A percentile compares a stretch with the other conserved stretches of the same genome.
phyloP scores from a whole-genome alignment of 2,329 filamentous ascomycete species.

The Phaeosphaeria sp. region DNA sequence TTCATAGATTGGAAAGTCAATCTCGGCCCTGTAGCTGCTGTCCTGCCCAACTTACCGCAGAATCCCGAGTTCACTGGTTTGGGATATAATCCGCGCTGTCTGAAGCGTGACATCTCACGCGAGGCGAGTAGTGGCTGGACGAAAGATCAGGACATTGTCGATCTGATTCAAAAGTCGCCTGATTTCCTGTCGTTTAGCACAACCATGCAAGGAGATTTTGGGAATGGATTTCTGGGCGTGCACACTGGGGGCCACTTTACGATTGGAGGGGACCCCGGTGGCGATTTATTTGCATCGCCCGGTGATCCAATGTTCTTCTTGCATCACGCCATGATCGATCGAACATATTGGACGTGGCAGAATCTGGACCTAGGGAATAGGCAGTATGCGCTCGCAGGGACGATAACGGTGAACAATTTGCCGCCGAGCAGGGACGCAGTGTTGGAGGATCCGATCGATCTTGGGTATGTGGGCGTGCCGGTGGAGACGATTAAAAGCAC shows the following conservation, averaged over 20 bases:
- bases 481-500: conserved; percentile 44
- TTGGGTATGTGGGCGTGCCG: conserved; percentile 45
- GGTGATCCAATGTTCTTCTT: conserved; percentile 56
- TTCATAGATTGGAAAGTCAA: conserved; percentile 57
- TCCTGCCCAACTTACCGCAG: conserved; percentile 31
- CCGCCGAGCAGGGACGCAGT: conserved; percentile 55
- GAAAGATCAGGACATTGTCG: conserved; percentile 18
- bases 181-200: conserved; percentile 40
- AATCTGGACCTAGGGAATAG: conserved; percentile 51
- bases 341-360: conserved; percentile 61
- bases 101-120: conserved; percentile 44
- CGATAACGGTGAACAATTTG: conserved; percentile 53
- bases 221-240: conserved; percentile 48
- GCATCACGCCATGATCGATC: conserved; percentile 58
- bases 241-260: conserved; percentile 57
- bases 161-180: conserved; percentile 16
- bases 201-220: conserved; percentile 48
- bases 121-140: conserved; percentile 8
- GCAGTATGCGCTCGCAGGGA: conserved; percentile 51
- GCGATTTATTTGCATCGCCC: conserved; percentile 56
- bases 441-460: conserved; percentile 52
- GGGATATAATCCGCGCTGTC: conserved; percentile 48
- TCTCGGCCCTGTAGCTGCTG: conserved; percentile 57
- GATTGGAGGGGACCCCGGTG: conserved; percentile 54
- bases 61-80: conserved; percentile 43